Base-by-base conservation (phyloP, 768 basidiomycete genomes). In the Coprinopsis cinerea region DNA sequence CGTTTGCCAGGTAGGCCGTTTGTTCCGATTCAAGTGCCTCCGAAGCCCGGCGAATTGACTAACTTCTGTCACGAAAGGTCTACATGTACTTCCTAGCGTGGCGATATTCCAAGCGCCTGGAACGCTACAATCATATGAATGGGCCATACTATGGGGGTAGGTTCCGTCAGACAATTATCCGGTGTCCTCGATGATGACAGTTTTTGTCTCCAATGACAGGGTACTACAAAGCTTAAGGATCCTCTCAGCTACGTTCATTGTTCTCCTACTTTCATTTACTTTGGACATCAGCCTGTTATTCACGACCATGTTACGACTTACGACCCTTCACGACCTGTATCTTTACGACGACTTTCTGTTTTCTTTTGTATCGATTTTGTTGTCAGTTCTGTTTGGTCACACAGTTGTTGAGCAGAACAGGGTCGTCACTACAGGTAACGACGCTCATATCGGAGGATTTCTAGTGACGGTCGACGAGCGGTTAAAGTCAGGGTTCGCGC, bases 61-160 rank as follows among this genome's bases (percentile, higher is more conserved):
- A 47, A 22, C 20, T 22, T 26, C 48, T 57, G 20, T 55, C 52
- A 62, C 52, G 55, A 56, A n/a, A 86, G 85, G 59, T 83, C 44
- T 87, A 88, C 73, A 83, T 87, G 82, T 79, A 76, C 64, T 85
- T 88, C 72, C 67, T 86, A 64, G 73, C 71, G 59, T 89, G 84
- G 85, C 74, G 84, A 49, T 88, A 79, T 77, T 75, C 76, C 58
- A 84, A 81, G 64, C 72, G 82, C 57, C 65, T 86, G 64, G 79
- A 82, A 64, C 77, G 83, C 65, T 87, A 87, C 67, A 63, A 68
- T 27, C 67, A 64, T 57, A 75, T 88, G 78, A 81, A 82, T 59
- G 79, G 80, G 47, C 77, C 80, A 28, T 78, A 74, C 65, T 57
- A 72, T 58, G 81, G 79, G 64, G 83, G 84, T 83, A 53, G 42